Evolutionary conservation across 345 rosid species (phyloP).

Genomic region (Hibiscus tridactylites): DNA sequence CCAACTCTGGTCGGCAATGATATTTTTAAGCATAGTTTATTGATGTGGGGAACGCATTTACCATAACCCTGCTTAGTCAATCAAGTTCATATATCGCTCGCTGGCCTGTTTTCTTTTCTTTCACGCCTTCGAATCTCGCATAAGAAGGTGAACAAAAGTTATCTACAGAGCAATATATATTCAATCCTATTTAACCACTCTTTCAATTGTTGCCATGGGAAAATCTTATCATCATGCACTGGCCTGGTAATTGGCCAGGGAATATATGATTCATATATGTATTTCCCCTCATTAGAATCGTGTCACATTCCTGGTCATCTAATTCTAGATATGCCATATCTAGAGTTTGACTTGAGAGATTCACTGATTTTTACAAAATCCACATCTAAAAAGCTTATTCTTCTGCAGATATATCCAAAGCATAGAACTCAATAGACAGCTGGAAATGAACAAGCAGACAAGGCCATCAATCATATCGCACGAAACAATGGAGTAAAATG

Average conservation of each 20-base stretch:
- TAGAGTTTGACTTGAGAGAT: not conserved
- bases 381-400: not conserved
- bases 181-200: not conserved
- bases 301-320: not conserved
- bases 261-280: not conserved
- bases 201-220: not conserved
- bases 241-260: not conserved
- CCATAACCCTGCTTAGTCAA: not conserved
- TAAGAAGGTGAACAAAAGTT: not conserved
- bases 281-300: not conserved
- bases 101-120: not conserved
- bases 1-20: not conserved
- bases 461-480: not conserved
- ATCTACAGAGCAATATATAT: too few relatives aligned
- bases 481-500: not conserved
- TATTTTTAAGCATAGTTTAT: not conserved
- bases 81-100: not conserved
- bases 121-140: not conserved
- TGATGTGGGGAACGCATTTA: not conserved
- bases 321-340: conserved; percentile 1
- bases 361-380: not conserved
- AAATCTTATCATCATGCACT: not conserved
- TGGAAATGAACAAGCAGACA: not conserved
- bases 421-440: not conserved
- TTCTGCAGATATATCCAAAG: not conserved